A percentile compares a stretch with the other conserved stretches of the same genome.
These are phyloP conservation scores for Ophiocordyceps camponoti-saundersi DNA, from an alignment of 2,329 filamentous ascomycete genomes.

Conservation along the genomic window DNA sequence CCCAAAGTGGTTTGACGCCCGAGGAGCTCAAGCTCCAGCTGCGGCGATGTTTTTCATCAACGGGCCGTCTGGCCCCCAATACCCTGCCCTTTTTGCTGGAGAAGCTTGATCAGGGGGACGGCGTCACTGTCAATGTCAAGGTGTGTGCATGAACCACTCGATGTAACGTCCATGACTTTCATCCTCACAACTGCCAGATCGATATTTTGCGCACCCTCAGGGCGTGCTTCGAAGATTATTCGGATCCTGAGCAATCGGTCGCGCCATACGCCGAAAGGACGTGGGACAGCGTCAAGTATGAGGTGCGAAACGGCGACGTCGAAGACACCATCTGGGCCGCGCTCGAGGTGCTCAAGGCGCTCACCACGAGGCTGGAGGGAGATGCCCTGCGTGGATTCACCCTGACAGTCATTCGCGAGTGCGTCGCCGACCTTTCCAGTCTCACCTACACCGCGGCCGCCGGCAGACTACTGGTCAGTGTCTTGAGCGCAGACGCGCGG, in stretches of 20 bases:
- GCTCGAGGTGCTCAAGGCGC: constrained; percentile 32
- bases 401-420: constrained; percentile 32
- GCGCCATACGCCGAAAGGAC: constrained; percentile 31
- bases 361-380: constrained; percentile 27
- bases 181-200: constrained; percentile 16
- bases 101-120: constrained; percentile 42
- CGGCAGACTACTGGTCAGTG: constrained; percentile 32
- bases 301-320: constrained; percentile 43
- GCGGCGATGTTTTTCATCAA: constrained; percentile 35
- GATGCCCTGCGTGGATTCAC: constrained; percentile 28
- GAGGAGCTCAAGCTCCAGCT: constrained; percentile 37
- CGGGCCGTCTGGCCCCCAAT: constrained; percentile 24
- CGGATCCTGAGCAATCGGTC: constrained; percentile 26
- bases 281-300: constrained; percentile 45
- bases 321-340: constrained; percentile 40
- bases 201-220: constrained; percentile 39
- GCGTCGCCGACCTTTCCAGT: constrained; percentile 34
- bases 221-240: constrained; percentile 33
- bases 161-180: neutral
- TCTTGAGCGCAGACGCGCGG: constrained; percentile 27
- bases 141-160: constrained; percentile 9
- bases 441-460: constrained; percentile 33
- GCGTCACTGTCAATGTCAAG: constrained; percentile 40
- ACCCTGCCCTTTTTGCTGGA: constrained; percentile 36
- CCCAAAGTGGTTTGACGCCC: constrained; percentile 34